phyloP scores from a whole-genome alignment of 2,329 filamentous ascomycete species.

The Ceratocystiopsis sp. region DNA sequence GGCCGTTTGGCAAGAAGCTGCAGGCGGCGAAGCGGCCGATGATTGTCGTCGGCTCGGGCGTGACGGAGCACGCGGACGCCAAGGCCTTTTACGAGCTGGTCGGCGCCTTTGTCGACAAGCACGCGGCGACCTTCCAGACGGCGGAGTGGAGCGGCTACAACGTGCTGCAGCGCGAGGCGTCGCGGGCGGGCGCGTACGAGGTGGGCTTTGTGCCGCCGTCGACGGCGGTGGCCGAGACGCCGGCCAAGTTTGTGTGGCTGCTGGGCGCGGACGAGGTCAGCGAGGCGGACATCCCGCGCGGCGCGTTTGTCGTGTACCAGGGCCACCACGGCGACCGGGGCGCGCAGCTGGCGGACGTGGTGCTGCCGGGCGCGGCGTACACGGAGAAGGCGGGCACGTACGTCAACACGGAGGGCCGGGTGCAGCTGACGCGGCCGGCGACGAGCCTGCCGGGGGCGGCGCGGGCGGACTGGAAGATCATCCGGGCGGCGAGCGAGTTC shows the following conservation, averaged over 20 bases:
- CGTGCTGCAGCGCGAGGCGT: constrained; percentile 83
- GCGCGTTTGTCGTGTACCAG: constrained; percentile 94
- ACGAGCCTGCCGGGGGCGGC: constrained; percentile 78
- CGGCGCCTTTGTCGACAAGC: constrained; percentile 82
- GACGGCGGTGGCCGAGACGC: constrained; percentile 61
- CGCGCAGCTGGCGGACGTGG: constrained; percentile 80
- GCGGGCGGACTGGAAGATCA: constrained; percentile 97
- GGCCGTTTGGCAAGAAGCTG: constrained; percentile 86
- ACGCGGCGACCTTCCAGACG: constrained; percentile 73
- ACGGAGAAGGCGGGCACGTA: constrained; percentile 95
- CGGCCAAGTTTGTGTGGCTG: constrained; percentile 91
- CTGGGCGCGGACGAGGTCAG: constrained; percentile 86
- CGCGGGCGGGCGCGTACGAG: constrained; percentile 84
- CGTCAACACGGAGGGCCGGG: constrained; percentile 93
- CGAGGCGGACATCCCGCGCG: constrained; percentile 76
- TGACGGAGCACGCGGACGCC: constrained; percentile 78
- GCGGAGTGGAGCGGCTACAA: constrained; percentile 96
- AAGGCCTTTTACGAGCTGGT: constrained; percentile 89
- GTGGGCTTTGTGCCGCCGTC: constrained; percentile 87
- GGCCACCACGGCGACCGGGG: constrained; percentile 93
- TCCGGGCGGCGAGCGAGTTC: constrained; percentile 84
- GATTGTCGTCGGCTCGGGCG: constrained; percentile 88
- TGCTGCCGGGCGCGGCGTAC: constrained; percentile 88
- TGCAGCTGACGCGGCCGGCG: constrained; percentile 82
- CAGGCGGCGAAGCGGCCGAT: constrained; percentile 77